Base-by-base conservation (phyloP, 192 early-diverging fungal genomes). In the Globomyces pollinis-pini region DNA sequence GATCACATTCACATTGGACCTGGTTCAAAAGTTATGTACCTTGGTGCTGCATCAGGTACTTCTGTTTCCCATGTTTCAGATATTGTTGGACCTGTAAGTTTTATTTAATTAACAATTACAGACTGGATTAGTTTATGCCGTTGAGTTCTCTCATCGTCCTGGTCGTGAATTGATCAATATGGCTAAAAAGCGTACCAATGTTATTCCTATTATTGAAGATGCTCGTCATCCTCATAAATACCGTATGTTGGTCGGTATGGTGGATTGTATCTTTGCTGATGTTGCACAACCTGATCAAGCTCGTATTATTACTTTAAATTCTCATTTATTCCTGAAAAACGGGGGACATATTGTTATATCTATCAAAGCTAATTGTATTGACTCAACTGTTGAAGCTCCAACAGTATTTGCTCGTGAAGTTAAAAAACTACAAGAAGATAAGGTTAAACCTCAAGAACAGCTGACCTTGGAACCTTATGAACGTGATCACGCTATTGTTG, bases 141-240 rank as follows among this genome's bases (percentile, higher is more conserved):
- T 99, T 63, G 96, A 99, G 68, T 99, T 99, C 79, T 97, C 96
- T 59, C 94, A 97, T 84, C 86, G 96, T 57, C 88, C 93, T 20
- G 96, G 96, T 38, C 93, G 96, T 75, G 96, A 99, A 64, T 79
- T 99, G 61, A 97, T 99, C 79, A 97, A 95, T 82, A 90, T 97
- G 86, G 96, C 96, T 72, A 99, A 99, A 87, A 99, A 99, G 86
- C 90, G 94, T 61, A 97, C 93, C 66, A 99, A 97, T 74, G 90
- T 97, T 31, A 92, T 97, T 61, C 94, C 96, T 38, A 99, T 99
- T 61, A 93, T 99, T 66, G 96, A 99, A 78, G 96, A 99, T 75
- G 93, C 94, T 38, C 94, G 94, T 73, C 90, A 97, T 78, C 96
- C 96, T 54, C 90, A 99, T 77, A 99, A 99, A 78, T 99, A 99